A percentile compares a stretch with the other conserved stretches of the same genome.
These are phyloP conservation scores for Hanseniaspora thailandica DNA, from an alignment of 805 yeast species.

Conservation along the genomic window DNA sequence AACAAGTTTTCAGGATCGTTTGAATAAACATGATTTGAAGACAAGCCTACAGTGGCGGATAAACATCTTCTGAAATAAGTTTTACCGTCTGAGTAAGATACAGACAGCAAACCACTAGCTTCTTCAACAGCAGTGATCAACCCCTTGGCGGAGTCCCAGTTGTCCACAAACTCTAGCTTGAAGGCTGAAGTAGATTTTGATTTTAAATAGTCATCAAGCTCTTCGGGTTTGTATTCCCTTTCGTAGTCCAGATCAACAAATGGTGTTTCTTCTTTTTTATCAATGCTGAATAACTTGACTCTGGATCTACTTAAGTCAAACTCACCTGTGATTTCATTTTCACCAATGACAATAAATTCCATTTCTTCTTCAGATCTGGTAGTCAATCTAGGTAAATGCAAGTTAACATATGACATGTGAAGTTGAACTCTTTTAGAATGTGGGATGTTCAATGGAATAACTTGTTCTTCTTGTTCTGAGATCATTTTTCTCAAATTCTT, in stretches of 20 bases:
- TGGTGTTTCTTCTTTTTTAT: slow-evolving; percentile 10
- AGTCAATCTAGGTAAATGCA: slow-evolving; percentile 11
- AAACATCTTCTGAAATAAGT: slow-evolving; percentile 27
- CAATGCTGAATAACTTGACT: slow-evolving; percentile 17
- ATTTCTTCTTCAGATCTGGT: slow-evolving; percentile 6
- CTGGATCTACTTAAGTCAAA: slow-evolving; percentile 14
- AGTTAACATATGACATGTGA: slow-evolving; percentile 5
- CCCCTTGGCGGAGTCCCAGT: slow-evolving; percentile 59
- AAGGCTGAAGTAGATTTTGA: slow-evolving; percentile 34
- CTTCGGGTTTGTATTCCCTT: slow-evolving; percentile 7
- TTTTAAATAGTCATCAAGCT: slow-evolving; percentile 23
- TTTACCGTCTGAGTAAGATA: slow-evolving; percentile 13
- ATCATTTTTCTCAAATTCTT: slow-evolving; percentile 10
- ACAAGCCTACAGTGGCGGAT: slow-evolving; percentile 10
- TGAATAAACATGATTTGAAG: slow-evolving; percentile 2
- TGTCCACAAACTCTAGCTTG: slow-evolving; percentile 26
- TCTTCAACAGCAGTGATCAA: slow-evolving; percentile 6
- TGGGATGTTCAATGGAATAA: slow-evolving; percentile 10
- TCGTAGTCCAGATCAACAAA: slow-evolving; percentile 12
- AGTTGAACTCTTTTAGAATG: slow-evolving; percentile 9
- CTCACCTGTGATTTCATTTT: slow-evolving; percentile 11
- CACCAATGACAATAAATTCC: slow-evolving; percentile 12
- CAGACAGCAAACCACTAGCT: slow-evolving; percentile 9
- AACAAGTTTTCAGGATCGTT: background rate
- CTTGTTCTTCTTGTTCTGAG: slow-evolving; percentile 13